These are phyloP conservation scores for Capsicum pubescens DNA, from an alignment of 257 asterid species.

Conservation along the genomic window DNA sequence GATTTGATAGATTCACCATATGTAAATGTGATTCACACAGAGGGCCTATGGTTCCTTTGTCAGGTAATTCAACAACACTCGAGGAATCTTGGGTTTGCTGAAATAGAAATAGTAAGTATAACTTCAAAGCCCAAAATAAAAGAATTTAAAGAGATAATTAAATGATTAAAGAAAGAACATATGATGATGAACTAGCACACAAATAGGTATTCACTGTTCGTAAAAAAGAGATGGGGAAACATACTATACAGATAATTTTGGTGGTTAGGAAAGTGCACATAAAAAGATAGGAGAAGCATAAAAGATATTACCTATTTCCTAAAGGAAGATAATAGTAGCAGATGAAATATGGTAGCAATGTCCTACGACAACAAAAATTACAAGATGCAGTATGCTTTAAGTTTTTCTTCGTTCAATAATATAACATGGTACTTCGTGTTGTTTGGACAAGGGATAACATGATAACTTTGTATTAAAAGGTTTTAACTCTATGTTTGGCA, in stretches of 20 bases:
- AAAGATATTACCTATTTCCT: conserved; percentile 1
- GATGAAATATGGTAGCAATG: background rate
- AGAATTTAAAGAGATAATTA: conserved; percentile 1
- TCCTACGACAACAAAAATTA: background rate
- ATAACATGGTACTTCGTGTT: background rate
- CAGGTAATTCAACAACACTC: conserved; percentile 26
- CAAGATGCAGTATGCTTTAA: background rate
- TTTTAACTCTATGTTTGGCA: background rate
- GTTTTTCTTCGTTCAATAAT: background rate
- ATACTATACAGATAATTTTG: background rate
- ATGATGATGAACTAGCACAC: background rate
- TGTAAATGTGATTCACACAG: conserved; percentile 30
- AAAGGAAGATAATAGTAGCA: background rate
- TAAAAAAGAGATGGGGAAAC: background rate
- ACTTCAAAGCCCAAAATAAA: background rate
- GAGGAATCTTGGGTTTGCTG: conserved; percentile 40
- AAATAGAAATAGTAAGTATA: background rate
- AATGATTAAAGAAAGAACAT: background rate
- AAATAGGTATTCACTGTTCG: background rate
- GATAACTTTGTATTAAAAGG: background rate
- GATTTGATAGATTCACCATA: conserved; percentile 34
- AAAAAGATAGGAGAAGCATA: background rate
- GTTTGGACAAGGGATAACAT: conserved; percentile 22
- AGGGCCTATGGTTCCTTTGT: conserved; percentile 33
- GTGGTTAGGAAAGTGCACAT: background rate